A percentile compares a stretch with the other conserved stretches of the same genome.
These are phyloP conservation scores for Globisporangium uncinulatum DNA, from an alignment of 352 stramenopile species.

Conservation along the genomic window DNA sequence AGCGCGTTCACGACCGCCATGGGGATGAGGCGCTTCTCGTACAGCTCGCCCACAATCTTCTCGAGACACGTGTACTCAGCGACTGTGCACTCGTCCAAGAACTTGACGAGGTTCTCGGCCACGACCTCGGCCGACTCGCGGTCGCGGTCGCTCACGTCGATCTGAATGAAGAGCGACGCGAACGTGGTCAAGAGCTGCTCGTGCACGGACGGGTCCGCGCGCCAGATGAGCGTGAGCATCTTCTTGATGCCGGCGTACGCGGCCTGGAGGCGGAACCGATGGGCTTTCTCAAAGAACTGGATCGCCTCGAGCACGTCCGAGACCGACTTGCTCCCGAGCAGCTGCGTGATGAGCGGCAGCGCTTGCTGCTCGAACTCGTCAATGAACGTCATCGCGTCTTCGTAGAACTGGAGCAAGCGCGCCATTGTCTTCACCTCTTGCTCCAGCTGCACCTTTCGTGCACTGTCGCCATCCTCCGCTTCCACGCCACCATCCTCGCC, in stretches of 20 bases:
- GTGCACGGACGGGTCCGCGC: slow-evolving; percentile 81
- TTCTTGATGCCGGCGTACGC: slow-evolving; percentile 89
- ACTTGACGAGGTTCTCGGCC: slow-evolving; percentile 65
- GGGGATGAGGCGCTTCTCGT: slow-evolving; percentile 52
- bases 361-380: slow-evolving; percentile 84
- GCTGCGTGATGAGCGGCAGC: slow-evolving; percentile 66
- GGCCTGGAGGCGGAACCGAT: slow-evolving; percentile 87
- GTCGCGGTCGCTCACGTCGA: slow-evolving; percentile 36
- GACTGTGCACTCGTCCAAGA: slow-evolving; percentile 71
- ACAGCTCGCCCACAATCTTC: slow-evolving; percentile 62
- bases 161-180: slow-evolving; percentile 54
- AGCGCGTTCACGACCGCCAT: slow-evolving; percentile 57
- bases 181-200: slow-evolving; percentile 89
- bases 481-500: slow-evolving; percentile 5
- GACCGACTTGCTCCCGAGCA: slow-evolving; percentile 88
- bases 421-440: slow-evolving; percentile 75
- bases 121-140: slow-evolving; percentile 35
- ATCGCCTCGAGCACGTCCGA: slow-evolving; percentile 93
- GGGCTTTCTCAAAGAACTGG: slow-evolving; percentile 91
- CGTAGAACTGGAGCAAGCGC: slow-evolving; percentile 87
- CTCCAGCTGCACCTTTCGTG: slow-evolving; percentile 41
- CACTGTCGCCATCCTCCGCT: slow-evolving; percentile 16
- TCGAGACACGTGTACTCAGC: slow-evolving; percentile 76
- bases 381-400: slow-evolving; percentile 91
- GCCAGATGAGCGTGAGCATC: slow-evolving; percentile 90